Base-by-base conservation (phyloP, 2,329 filamentous ascomycete genomes). In the Raffaelea deltoideospora region DNA sequence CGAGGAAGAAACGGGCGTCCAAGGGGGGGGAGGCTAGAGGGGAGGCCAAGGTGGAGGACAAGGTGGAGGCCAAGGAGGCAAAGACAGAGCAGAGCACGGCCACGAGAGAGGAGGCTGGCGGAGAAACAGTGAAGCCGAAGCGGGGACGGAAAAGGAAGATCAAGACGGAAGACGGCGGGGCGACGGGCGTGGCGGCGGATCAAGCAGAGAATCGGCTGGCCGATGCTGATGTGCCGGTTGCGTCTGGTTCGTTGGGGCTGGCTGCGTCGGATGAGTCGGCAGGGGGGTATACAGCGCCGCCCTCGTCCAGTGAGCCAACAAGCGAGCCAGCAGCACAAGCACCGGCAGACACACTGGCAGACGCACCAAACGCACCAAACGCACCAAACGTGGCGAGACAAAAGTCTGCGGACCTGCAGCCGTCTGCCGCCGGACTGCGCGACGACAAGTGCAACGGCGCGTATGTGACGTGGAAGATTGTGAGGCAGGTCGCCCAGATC, bases 391-490 rank as follows among this genome's bases (percentile, higher is more conserved):
- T 49, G 14, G 48, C 50, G 10, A 49, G 53, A n/a, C n/a, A n/a
- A n/a, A n/a, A n/a, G n/a, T n/a, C n/a, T n/a, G n/a, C n/a, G n/a
- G n/a, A n/a, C n/a, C n/a, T n/a, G 28, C 56, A 62, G 14, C 63
- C 64, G 1, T 54, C 57, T 5, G 59, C 63, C 3, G 43, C n/a
- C n/a, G n/a, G n/a, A n/a, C n/a, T 61, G 22, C 61, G 62, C 6
- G 64, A 68, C 35, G 60, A 65, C 39, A 64, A 58, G 41, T 51
- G 49, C 11, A 64, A 61, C 19, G 64, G 54, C 0, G 65, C 63
- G 0, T 64, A 62, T 41, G 56, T 63, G 41, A 54, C 56, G 2
- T 48, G 52, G 39, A 67, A 61, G 43, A 63, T 68, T 27, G 40
- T 59, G 31, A 43, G 51, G 9, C 53, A 58, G 36, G 54, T 63